A percentile compares a stretch with the other conserved stretches of the same genome.
Conservation (phyloP, 192 early-diverging fungal species). For the Coemansia biformis region DNA sequence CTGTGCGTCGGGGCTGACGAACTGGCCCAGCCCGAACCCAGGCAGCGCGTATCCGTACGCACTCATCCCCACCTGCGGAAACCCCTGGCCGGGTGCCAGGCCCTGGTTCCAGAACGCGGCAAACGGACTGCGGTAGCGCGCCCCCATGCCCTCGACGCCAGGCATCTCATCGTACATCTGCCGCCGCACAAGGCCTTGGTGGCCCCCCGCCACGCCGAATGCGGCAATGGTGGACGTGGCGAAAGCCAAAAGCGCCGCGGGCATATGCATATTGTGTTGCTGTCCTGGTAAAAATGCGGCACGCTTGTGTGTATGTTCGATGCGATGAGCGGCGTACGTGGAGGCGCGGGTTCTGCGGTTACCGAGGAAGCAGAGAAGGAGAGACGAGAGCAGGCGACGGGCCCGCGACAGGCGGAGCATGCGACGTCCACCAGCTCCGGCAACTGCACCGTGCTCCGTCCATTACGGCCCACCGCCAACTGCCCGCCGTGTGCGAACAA, state of each 20-base stretch:
- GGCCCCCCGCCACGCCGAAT: neutral
- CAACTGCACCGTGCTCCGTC: neutral
- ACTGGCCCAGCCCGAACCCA: slow-evolving; percentile 21
- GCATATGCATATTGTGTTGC: no score
- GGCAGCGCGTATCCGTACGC: slow-evolving; percentile 45
- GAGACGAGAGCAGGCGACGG: no score
- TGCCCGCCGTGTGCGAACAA: slow-evolving; percentile 1
- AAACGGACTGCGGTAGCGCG: slow-evolving; percentile 21
- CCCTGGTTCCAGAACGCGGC: slow-evolving; percentile 41
- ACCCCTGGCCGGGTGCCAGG: slow-evolving; percentile 39
- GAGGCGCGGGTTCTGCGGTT: no score
- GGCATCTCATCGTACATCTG: slow-evolving; percentile 14
- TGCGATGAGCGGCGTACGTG: no score
- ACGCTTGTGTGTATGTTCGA: no score
- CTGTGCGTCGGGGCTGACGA: slow-evolving; percentile 21
- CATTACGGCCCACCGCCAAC: neutral
- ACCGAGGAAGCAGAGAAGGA: no score
- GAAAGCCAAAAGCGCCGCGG: no score
- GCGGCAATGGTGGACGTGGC: no score
- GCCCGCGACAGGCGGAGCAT: neutral
- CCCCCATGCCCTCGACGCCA: slow-evolving; percentile 16
- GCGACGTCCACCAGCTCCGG: no score
- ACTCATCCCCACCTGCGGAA: slow-evolving; percentile 47
- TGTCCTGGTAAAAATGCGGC: no score
- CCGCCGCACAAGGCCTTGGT: neutral